Percentiles rank a stretch among this genome's conserved stretches.
Conservation (phyloP, 2,329 filamentous ascomycete genomes). For the Aureobasidium pullulans region DNA sequence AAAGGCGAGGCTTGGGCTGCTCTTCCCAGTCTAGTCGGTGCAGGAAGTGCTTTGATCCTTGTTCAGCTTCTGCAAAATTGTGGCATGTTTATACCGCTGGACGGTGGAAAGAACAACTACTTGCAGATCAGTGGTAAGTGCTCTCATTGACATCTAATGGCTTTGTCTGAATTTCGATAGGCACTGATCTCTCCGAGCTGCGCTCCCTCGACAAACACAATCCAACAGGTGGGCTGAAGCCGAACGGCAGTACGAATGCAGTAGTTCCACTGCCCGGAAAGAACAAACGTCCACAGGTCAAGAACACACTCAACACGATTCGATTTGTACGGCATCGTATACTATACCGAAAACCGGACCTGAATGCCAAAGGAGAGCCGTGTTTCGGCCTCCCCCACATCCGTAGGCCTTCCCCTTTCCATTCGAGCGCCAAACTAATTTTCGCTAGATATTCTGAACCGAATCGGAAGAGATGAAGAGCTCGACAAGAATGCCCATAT, state of each 20-base stretch:
- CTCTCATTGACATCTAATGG: no score
- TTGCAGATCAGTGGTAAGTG: conserved; percentile 66
- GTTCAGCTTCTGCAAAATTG: conserved; percentile 68
- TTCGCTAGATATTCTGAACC: conserved; percentile 69
- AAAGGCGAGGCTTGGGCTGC: conserved; percentile 68
- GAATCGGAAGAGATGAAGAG: conserved; percentile 47
- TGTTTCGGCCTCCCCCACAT: conserved; percentile 72
- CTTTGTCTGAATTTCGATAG: conserved; percentile 17
- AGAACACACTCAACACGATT: conserved; percentile 50
- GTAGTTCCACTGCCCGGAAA: not conserved
- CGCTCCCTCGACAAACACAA: conserved; percentile 13
- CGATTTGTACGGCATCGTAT: conserved; percentile 74
- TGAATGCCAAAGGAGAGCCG: conserved; percentile 61
- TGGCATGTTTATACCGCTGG: conserved; percentile 63
- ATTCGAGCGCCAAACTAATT: conserved; percentile 13
- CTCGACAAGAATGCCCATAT: conserved; percentile 57
- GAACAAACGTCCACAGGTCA: no score
- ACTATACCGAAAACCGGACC: conserved; percentile 69
- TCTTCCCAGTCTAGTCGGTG: conserved; percentile 65
- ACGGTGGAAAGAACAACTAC: conserved; percentile 56
- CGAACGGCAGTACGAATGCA: not conserved
- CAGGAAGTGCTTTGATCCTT: conserved; percentile 69
- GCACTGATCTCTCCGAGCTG: conserved; percentile 45
- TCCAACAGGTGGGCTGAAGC: conserved; percentile 21
- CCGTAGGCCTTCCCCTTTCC: conserved; percentile 48